Percentiles rank a stretch among this genome's conserved stretches.
Conservation (phyloP, 139 green algal species). For the Chlorella vulgaris region DNA sequence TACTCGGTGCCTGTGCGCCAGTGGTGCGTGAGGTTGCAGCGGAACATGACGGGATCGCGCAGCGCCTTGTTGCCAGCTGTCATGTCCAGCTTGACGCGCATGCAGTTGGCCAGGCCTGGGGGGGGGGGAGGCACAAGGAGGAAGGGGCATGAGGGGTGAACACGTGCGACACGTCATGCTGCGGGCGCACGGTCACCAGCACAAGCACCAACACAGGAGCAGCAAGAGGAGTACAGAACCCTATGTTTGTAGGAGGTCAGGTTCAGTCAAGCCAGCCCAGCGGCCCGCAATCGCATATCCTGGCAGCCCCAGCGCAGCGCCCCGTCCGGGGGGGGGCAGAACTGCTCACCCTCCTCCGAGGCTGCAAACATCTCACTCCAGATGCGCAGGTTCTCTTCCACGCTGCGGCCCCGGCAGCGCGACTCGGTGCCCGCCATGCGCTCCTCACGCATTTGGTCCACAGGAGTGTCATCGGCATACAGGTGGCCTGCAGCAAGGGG, state of each 20-base stretch:
- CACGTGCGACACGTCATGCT: too few species aligned
- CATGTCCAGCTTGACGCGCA: constrained; percentile 98
- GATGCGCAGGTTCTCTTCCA: constrained; percentile 87
- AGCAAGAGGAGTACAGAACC: too few species aligned
- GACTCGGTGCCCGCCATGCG: constrained; percentile 82
- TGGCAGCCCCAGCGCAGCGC: too few species aligned
- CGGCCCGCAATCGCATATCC: too few species aligned
- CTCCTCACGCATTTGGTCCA: constrained; percentile 92
- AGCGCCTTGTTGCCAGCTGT: constrained; percentile 70
- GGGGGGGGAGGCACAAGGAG: background rate
- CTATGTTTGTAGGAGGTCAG: too few species aligned
- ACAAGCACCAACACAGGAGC: too few species aligned
- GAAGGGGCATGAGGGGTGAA: too few species aligned
- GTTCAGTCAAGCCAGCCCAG: too few species aligned
- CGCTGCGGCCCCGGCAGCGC: constrained; percentile 55
- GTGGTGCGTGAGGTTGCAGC: constrained; percentile 93
- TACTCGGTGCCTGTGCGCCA: constrained; percentile 90
- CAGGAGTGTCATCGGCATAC: constrained; percentile 95
- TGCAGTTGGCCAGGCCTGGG: constrained; percentile 64
- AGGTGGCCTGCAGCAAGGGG: constrained; percentile 69
- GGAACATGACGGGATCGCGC: constrained; percentile 94
- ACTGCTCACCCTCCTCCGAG: constrained; percentile 72
- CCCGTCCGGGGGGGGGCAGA: too few species aligned
- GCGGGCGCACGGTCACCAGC: too few species aligned
- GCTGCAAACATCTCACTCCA: constrained; percentile 94